Evolutionary conservation across 257 asterid genomes (phyloP), one percentile per base, ranked within the genome.

Genomic region (Rhazya stricta): DNA sequence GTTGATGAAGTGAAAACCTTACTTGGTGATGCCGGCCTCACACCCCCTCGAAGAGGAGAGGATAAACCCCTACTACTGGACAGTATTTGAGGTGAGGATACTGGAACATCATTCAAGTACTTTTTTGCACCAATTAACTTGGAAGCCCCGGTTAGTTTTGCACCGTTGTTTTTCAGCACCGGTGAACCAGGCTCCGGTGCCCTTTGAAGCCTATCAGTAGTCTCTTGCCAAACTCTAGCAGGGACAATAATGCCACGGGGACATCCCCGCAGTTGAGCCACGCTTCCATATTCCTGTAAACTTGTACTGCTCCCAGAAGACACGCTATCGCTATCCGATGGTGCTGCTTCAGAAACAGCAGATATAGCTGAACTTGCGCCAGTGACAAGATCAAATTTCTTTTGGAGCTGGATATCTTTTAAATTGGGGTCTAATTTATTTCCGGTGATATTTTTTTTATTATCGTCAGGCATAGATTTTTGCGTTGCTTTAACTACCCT

Each of bases 1-100:
- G 79, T 71, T 16, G 86, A 74, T 58, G 88, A 73, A 12, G 74
- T 67, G 80, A 73, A 67, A 34, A 81, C 78, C 83, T 82, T 93
- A 78, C 81, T 86, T 21, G 96, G 95, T 16, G 97, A 91, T 65
- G 92, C 86, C 18, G 96, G 84, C 81, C 97, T 84, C 57, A 74
- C 62, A 57, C 83, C 84, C 46, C 87, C 91, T 70, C 91, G 91
- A 74, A 85, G 79, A n/a, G 98, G 96, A 74, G 98, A 93, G 29
- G 74, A 61, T 42, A 80, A 69, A 77, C 96, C 92, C 81, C 88
- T 82, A 68, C 75, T 78, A 36, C 79, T 32, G 15, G 65, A 76
- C 66, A 76, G 70, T 57, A 75, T 84, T 62, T 87, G 83, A 51
- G 91, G 89, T 21, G 92, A 88, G 63, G 94, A 83, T 36, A 60